Evolutionary conservation across 2,329 filamentous ascomycete species (phyloP).

Genomic region (Aspergillus hortae): DNA sequence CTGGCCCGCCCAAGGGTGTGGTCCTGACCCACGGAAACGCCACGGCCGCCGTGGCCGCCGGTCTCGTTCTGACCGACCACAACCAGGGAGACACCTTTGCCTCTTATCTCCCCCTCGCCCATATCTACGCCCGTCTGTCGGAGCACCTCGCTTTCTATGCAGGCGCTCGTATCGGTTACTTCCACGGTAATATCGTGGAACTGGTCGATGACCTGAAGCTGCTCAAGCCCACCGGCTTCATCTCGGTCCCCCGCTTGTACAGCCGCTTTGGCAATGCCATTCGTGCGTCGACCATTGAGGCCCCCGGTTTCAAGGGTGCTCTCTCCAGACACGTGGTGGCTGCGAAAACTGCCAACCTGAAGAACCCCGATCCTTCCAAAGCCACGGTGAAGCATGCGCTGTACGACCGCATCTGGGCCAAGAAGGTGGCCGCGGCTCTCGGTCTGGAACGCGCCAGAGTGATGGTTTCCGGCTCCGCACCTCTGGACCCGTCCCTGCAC

Average conservation of each 20-base stretch:
- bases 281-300: constrained; percentile 72
- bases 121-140: constrained; percentile 84
- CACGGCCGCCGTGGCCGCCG: constrained; percentile 65
- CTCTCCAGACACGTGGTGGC: constrained; percentile 76
- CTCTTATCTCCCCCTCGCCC: constrained; percentile 89
- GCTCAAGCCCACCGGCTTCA: constrained; percentile 75
- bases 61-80: constrained; percentile 53
- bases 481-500: constrained; percentile 83
- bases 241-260: constrained; percentile 86
- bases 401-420: constrained; percentile 74
- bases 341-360: constrained; percentile 76
- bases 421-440: constrained; percentile 78
- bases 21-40: constrained; percentile 76
- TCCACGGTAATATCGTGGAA: constrained; percentile 83
- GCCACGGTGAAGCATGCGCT: constrained; percentile 59
- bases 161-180: constrained; percentile 79
- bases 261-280: constrained; percentile 86
- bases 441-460: constrained; percentile 69
- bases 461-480: constrained; percentile 86
- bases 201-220: constrained; percentile 89
- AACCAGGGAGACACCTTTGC: constrained; percentile 63
- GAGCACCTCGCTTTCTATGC: constrained; percentile 72
- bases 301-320: constrained; percentile 73
- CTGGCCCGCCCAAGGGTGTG: constrained; percentile 62
- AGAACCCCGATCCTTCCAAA: constrained; percentile 62